A percentile compares a stretch with the other conserved stretches of the same genome.
These are phyloP conservation scores for Cornus suecica DNA, from an alignment of 148 eudicot genomes.

Conservation along the genomic window DNA sequence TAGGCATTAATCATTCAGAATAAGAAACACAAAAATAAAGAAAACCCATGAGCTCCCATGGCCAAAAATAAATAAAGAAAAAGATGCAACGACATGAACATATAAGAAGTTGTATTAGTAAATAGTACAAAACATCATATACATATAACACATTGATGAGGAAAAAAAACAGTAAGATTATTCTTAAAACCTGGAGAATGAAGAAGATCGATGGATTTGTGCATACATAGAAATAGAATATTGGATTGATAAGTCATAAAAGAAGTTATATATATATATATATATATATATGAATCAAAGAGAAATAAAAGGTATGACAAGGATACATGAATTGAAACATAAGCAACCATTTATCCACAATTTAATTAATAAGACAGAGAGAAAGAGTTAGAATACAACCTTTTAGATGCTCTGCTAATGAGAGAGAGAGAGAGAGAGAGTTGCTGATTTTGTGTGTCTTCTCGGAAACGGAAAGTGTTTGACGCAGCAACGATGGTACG, in stretches of 20 bases:
- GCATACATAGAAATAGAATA: too few species aligned
- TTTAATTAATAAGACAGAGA: background rate
- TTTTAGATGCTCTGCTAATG: background rate
- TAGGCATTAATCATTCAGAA: background rate
- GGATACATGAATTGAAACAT: background rate
- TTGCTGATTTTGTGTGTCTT: background rate
- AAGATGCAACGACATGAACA: background rate
- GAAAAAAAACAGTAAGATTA: background rate
- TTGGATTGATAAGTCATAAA: background rate
- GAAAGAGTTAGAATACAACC: background rate
- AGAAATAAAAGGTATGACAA: background rate
- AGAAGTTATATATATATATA: background rate
- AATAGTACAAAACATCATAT: background rate
- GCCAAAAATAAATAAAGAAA: background rate
- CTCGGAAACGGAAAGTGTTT: constrained; percentile 1
- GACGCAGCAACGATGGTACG: background rate
- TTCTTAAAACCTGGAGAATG: background rate
- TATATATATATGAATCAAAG: too few species aligned
- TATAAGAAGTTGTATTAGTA: too few species aligned
- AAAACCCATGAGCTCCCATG: background rate
- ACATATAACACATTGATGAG: background rate
- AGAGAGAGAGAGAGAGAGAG: too few species aligned
- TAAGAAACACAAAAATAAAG: background rate
- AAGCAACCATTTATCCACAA: background rate
- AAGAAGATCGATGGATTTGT: background rate